phyloP scores from a whole-genome alignment of 169 alveolate species.

The Plasmodium knowlesi region DNA sequence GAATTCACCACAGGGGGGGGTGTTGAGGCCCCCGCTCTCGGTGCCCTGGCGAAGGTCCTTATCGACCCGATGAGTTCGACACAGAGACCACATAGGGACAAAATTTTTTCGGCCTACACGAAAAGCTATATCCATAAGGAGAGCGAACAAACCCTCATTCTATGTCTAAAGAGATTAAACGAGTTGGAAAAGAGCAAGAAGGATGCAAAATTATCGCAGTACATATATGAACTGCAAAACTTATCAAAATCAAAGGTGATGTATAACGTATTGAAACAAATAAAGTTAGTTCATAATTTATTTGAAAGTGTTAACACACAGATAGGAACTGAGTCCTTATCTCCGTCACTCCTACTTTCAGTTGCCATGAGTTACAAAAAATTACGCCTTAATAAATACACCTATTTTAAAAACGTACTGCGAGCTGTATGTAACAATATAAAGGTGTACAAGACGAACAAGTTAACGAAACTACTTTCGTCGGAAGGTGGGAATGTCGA shows the following conservation, averaged over 20 bases:
- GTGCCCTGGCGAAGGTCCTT: background rate
- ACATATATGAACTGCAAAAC: slow-evolving; percentile 51
- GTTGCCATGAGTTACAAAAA: slow-evolving; percentile 42
- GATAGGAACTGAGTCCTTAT: slow-evolving; percentile 12
- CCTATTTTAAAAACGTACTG: slow-evolving; percentile 52
- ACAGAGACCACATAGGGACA: slow-evolving; percentile 7
- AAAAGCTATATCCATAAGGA: slow-evolving; percentile 55
- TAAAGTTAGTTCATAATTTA: slow-evolving; percentile 6
- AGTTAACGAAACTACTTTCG: background rate
- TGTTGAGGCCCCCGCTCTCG: background rate
- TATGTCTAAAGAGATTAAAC: slow-evolving; percentile 31
- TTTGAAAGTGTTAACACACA: slow-evolving; percentile 16
- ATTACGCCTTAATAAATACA: slow-evolving; percentile 31
- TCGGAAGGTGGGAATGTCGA: background rate
- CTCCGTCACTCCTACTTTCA: slow-evolving; percentile 32
- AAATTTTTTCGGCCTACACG: slow-evolving; percentile 43
- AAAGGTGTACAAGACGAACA: slow-evolving; percentile 34
- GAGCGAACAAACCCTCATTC: slow-evolving; percentile 44
- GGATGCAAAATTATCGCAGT: slow-evolving; percentile 15
- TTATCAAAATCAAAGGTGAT: slow-evolving; percentile 34
- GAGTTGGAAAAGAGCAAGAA: slow-evolving; percentile 34
- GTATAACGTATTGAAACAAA: slow-evolving; percentile 36
- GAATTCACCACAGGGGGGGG: background rate
- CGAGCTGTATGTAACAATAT: slow-evolving; percentile 39
- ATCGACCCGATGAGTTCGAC: background rate